Evolutionary conservation across 225 moss, liverwort and hornwort species (phyloP), one percentile per base, ranked within the genome.

Genomic region (Bryum argenteum): DNA sequence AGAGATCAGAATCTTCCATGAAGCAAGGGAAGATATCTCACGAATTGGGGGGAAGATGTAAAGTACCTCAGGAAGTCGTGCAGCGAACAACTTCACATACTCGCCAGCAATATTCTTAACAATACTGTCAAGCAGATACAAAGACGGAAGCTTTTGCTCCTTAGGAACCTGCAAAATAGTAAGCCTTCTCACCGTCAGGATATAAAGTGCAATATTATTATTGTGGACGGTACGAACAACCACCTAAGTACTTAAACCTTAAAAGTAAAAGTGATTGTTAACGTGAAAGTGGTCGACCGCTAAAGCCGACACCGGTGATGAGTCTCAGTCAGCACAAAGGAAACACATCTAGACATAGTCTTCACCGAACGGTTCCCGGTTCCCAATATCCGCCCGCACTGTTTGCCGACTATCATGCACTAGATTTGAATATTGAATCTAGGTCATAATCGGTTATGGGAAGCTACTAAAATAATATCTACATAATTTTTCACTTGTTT

Each of bases 21-120:
- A 17, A 39, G n/a, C 57, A 44, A 69, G 22, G 11, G 39, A 6
- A 33, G 1, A 33, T 4, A 33, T 5, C 33, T 33, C 2, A 24
- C 11, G 1, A 44, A 68, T n/a, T 22, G 23, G 14, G 63, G 16
- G 15, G n/a, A 24, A 62, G 8, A 8, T 55, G 10, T 24, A 63
- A 33, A 55, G 20, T 77, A 98, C 98, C 94, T 94, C 94, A 33
- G 94, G 98, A 40, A 98, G 87, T 38, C 92, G 88, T 17, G 92
- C 94, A 65, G 91, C 88, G 73, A 98, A 98, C 26, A 79, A 91
- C 61, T 94, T 98, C 71, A 98, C 89, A 43, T 98, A 98, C 19
- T 94, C 98, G 51, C 92, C 92, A 79, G 94, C 98, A 33, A 98
- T 98, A 47, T 98, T 98, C 80, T 98, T 98, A 61, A 98, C 98